phyloP scores from a whole-genome alignment of 257 asterid genomes.

The Gentiana dahurica region DNA sequence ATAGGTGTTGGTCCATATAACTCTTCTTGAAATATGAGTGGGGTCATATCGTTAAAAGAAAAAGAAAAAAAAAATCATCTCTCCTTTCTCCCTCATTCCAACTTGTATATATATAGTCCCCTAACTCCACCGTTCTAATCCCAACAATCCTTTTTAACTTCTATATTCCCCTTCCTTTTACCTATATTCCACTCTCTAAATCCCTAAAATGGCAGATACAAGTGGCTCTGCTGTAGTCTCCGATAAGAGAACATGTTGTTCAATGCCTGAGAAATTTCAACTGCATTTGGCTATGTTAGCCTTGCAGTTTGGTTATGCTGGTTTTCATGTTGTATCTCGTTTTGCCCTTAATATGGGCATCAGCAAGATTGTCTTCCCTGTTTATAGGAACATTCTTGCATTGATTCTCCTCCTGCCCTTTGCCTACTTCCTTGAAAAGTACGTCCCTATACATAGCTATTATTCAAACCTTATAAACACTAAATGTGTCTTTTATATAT shows the following conservation, averaged over 20 bases:
- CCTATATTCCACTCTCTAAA: not conserved
- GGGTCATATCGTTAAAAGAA: no score
- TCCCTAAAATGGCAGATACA: conserved; percentile 51
- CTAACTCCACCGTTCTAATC: conserved; percentile 30
- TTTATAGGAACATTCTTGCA: conserved; percentile 90
- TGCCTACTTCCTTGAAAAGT: conserved; percentile 96
- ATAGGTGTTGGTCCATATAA: no score
- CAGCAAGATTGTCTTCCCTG: conserved; percentile 93
- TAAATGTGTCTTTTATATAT: not conserved
- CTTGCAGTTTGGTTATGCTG: conserved; percentile 94
- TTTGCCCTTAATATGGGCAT: conserved; percentile 98
- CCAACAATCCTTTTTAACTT: conserved; percentile 5
- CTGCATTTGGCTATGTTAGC: conserved; percentile 84
- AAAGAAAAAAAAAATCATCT: not conserved
- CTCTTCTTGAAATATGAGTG: no score
- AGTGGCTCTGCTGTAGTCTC: conserved; percentile 22
- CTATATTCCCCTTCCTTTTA: not conserved
- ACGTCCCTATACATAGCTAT: not conserved
- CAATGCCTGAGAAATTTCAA: conserved; percentile 73
- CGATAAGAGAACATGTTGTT: conserved; percentile 33
- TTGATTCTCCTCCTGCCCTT: conserved; percentile 83
- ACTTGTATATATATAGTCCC: conserved; percentile 60
- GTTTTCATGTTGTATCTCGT: conserved; percentile 90
- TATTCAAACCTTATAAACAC: not conserved
- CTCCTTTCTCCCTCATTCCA: conserved; percentile 5